Percentiles rank a stretch among this genome's conserved stretches.
Evolutionary conservation across 1,139 yeast genomes (phyloP).

Genomic region (Scheffersomyces quercinus): DNA sequence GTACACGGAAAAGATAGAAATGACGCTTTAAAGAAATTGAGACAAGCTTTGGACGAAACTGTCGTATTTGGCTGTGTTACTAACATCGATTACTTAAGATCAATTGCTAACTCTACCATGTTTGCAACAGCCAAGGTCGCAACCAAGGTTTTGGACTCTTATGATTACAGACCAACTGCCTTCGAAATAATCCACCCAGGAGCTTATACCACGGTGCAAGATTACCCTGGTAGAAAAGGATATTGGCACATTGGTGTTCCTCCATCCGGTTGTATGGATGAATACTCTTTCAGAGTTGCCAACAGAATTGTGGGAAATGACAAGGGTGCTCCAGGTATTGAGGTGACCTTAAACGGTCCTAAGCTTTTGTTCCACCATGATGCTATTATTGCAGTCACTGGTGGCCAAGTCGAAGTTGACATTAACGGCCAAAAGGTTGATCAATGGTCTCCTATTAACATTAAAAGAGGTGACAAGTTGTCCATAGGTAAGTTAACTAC

Average conservation of each 20-base stretch:
- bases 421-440: constrained; percentile 58
- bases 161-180: constrained; percentile 76
- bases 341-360: constrained; percentile 87
- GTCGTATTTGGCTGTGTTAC: constrained; percentile 86
- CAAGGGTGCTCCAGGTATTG: constrained; percentile 80
- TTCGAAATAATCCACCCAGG: constrained; percentile 86
- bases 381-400: constrained; percentile 77
- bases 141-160: constrained; percentile 86
- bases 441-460: constrained; percentile 67
- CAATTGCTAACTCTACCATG: constrained; percentile 81
- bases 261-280: constrained; percentile 98
- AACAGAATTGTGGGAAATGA: constrained; percentile 89
- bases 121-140: constrained; percentile 81
- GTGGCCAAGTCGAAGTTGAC: constrained; percentile 71
- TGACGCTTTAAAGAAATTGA: constrained; percentile 76
- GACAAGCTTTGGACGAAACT: constrained; percentile 82
- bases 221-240: constrained; percentile 88
- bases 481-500: constrained; percentile 74
- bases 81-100: constrained; percentile 83
- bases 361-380: constrained; percentile 79
- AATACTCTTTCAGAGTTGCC: constrained; percentile 83
- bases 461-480: constrained; percentile 74
- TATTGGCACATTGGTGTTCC: constrained; percentile 95
- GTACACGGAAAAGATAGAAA: constrained; percentile 88
- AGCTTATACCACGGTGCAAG: constrained; percentile 94